Conservation (phyloP, 2,329 filamentous ascomycete genomes). For the Cylindrodendrum hubeiense region DNA sequence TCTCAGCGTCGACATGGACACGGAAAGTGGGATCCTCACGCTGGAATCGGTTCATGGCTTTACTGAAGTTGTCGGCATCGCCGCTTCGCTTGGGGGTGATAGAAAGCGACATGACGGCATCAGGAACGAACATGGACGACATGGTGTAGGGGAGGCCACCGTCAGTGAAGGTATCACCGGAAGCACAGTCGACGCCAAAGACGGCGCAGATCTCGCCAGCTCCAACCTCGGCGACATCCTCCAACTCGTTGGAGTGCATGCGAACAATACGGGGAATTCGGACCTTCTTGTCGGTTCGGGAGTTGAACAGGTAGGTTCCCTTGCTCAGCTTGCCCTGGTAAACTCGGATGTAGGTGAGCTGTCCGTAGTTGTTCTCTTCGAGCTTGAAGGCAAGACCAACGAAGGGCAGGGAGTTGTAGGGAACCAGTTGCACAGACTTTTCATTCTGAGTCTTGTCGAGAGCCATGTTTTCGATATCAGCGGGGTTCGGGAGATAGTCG, state of each 20-base stretch:
- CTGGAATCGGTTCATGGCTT: slow-evolving; percentile 99
- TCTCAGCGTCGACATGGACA: slow-evolving; percentile 91
- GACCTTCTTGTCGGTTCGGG: slow-evolving; percentile 93
- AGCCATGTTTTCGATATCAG: slow-evolving; percentile 89
- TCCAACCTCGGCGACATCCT: slow-evolving; percentile 91
- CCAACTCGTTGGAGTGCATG: slow-evolving; percentile 99
- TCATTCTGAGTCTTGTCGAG: slow-evolving; percentile 86
- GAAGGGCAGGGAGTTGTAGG: slow-evolving; percentile 94
- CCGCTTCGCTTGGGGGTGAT: slow-evolving; percentile 96
- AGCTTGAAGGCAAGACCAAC: slow-evolving; percentile 98
- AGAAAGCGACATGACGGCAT: slow-evolving; percentile 97
- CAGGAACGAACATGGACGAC: slow-evolving; percentile 98
- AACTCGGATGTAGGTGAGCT: slow-evolving; percentile 97
- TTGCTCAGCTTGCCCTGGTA: slow-evolving; percentile 95
- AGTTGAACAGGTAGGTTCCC: slow-evolving; percentile 92
- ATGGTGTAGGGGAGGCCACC: slow-evolving; percentile 93
- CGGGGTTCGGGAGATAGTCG: slow-evolving; percentile 94
- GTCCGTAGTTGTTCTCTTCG: slow-evolving; percentile 98
- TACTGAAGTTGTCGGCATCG: slow-evolving; percentile 94
- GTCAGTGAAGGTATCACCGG: slow-evolving; percentile 98
- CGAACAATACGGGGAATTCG: slow-evolving; percentile 97
- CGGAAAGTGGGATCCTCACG: slow-evolving; percentile 98
- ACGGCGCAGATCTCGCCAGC: slow-evolving; percentile 99
- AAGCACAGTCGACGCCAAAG: slow-evolving; percentile 97
- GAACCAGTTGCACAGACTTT: slow-evolving; percentile 85